Percentiles rank a stretch among this genome's conserved stretches.
These are phyloP conservation scores for Pichia paraexigua DNA, from an alignment of 805 yeast species.

Conservation along the genomic window DNA sequence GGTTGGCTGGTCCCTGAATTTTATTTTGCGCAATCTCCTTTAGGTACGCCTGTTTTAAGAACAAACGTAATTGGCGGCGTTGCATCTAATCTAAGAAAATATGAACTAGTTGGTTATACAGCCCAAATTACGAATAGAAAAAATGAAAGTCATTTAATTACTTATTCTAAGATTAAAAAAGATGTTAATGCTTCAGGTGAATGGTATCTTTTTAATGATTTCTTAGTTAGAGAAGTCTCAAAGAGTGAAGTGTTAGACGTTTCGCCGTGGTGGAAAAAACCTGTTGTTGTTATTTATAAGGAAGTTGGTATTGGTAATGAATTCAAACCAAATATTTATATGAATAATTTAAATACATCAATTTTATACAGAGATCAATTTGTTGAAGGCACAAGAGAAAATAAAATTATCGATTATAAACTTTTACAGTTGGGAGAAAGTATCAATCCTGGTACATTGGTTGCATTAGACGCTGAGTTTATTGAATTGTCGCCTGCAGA, in stretches of 20 bases:
- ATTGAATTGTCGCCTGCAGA: conserved; percentile 74
- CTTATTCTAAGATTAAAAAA: conserved; percentile 23
- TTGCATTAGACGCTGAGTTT: conserved; percentile 97
- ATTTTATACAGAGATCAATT: conserved; percentile 71
- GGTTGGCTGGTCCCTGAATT: conserved; percentile 61
- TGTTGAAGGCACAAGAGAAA: conserved; percentile 57
- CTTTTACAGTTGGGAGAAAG: conserved; percentile 62
- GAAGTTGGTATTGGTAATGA: conserved; percentile 34
- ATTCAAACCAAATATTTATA: conserved; percentile 45
- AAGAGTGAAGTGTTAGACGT: conserved; percentile 74
- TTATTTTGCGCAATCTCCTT: conserved; percentile 28
- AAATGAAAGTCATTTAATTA: conserved; percentile 50
- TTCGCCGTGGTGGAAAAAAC: conserved; percentile 73
- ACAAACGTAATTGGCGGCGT: conserved; percentile 20
- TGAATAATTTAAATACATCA: conserved; percentile 44
- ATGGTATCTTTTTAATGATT: conserved; percentile 91
- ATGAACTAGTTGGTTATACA: conserved; percentile 61
- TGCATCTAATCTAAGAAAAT: conserved; percentile 28
- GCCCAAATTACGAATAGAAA: conserved; percentile 55
- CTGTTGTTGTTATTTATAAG: conserved; percentile 64
- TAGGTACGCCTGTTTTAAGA: conserved; percentile 22
- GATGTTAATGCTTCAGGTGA: conserved; percentile 12
- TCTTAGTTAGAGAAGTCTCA: conserved; percentile 67
- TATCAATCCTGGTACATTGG: conserved; percentile 64
- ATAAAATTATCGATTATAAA: conserved; percentile 53